Base-by-base conservation (phyloP, 495 filamentous ascomycete genomes). In the Podospora sp. region DNA sequence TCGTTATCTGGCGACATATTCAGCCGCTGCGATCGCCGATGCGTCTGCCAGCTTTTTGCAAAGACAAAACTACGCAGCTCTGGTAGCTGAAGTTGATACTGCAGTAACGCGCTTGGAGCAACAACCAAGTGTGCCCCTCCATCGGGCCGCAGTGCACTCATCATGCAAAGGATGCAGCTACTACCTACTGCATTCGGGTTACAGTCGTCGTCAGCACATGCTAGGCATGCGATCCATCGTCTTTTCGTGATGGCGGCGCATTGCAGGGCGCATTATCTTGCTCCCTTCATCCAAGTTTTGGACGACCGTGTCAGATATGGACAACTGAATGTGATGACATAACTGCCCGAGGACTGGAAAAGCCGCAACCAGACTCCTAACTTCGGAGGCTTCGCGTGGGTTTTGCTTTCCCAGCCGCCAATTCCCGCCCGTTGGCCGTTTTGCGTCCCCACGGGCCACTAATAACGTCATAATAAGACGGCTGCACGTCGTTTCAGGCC, bases 401-500 rank as follows among this genome's bases (percentile, higher is more conserved):
- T 18, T 36, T 18, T 46, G 9, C 25, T 9, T 33, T 33, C 56
- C 52, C 20, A 9, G 21, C 7, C 9, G 27, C 51, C 51, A 65
- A 26, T 21, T 40, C 22, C 16, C 25, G n/a, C 51, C 33, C 21
- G 51, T 35, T 56, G 27, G 46, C 21, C 18, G 51, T 35, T 58
- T 16, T 20, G 14, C 57, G 52, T 57, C 52, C 51, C 65, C 46
- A 53, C 26, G 49, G 11, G 36, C 20, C 36, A 50, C 33, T 36
- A 60, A 67, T 67, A 61, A 67, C 65, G 65, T 67, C 65, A 67
- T 67, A 62, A 55, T 62, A 67, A 22, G 33, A 66, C 36, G 52
- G 36, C 63, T 66, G 55, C 64, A 53, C 46, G 64, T 50, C 55
- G 40, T 50, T 57, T 53, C 56, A 66, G 35, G n/a, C 56, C 64